Percentiles rank a stretch among this genome's conserved stretches.
Conservation (phyloP, 345 rosid genomes). For the Draba incana region DNA sequence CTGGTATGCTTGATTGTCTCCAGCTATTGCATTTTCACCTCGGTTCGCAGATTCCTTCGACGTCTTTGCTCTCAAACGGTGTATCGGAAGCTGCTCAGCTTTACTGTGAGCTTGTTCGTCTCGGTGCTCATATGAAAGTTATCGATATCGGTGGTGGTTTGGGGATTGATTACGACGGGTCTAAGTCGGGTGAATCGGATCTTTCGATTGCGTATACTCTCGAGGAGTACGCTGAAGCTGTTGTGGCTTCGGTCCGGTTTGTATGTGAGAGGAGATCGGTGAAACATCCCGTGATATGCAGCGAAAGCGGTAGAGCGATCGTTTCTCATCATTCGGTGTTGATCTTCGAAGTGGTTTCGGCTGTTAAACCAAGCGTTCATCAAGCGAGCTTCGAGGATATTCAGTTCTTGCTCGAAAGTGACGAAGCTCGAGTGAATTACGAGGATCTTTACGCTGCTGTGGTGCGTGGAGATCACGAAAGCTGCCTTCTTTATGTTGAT, state of each 20-base stretch:
- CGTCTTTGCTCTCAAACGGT: constrained; percentile 69
- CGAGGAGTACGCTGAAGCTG: constrained; percentile 84
- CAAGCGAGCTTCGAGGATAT: constrained; percentile 42
- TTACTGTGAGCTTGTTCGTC: constrained; percentile 84
- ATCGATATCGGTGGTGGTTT: constrained; percentile 91
- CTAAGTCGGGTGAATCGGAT: constrained; percentile 82
- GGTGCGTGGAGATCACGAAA: constrained; percentile 63
- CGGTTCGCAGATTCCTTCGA: constrained; percentile 92
- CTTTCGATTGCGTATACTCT: constrained; percentile 84
- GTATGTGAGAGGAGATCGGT: constrained; percentile 77
- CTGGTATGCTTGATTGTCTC: constrained; percentile 83
- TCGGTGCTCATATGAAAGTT: constrained; percentile 85
- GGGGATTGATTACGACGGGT: constrained; percentile 94
- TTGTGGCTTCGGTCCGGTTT: constrained; percentile 62
- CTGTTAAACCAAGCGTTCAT: constrained; percentile 35
- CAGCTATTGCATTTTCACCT: constrained; percentile 92
- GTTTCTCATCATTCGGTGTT: constrained; percentile 91
- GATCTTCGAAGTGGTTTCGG: constrained; percentile 80
- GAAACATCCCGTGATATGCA: constrained; percentile 85
- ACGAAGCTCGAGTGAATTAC: constrained; percentile 69
- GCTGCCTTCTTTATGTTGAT: constrained; percentile 71
- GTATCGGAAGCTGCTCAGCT: constrained; percentile 90
- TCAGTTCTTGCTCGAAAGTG: constrained; percentile 66
- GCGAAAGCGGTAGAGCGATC: constrained; percentile 93
- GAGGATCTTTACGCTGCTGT: constrained; percentile 56